Percentiles rank a stretch among this genome's conserved stretches.
Evolutionary conservation across 305 asterid species (phyloP).

Genomic region (Euphrasia arctica): DNA sequence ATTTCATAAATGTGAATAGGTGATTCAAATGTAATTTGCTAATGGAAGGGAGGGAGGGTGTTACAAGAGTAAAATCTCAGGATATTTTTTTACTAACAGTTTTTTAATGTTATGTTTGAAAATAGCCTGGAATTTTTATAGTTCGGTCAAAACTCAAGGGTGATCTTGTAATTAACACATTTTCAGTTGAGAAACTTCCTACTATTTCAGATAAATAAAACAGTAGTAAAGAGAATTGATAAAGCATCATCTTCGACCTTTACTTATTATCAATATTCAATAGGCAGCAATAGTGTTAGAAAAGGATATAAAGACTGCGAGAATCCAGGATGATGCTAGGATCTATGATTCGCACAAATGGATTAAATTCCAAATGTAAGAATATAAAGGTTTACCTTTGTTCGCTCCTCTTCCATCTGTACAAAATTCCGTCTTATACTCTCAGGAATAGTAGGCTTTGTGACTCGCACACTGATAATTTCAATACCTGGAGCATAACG

Average conservation of each 20-base stretch:
- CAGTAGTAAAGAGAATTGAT: slow-evolving; percentile 12
- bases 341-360: slow-evolving; percentile 6
- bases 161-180: slow-evolving; percentile 3
- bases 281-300: not conserved
- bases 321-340: not conserved
- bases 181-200: slow-evolving; percentile 6
- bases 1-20: too few species aligned
- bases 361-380: slow-evolving; percentile 15
- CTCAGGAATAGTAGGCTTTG: slow-evolving; percentile 90
- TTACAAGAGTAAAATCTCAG: too few species aligned
- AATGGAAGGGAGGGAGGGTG: too few species aligned
- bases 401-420: slow-evolving; percentile 99
- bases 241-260: slow-evolving; percentile 12
- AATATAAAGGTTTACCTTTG: slow-evolving; percentile 61
- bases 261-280: slow-evolving; percentile 14
- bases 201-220: slow-evolving; percentile 3
- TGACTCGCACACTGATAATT: slow-evolving; percentile 93
- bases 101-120: too few species aligned
- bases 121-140: too few species aligned
- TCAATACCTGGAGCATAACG: slow-evolving; percentile 98
- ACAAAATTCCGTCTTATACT: slow-evolving; percentile 80
- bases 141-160: too few species aligned
- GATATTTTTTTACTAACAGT: too few species aligned
- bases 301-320: not conserved
- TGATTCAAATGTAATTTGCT: too few species aligned